Evolutionary conservation across 2,329 filamentous ascomycete species (phyloP).

Genomic region (Tolypocladium inflatum): DNA sequence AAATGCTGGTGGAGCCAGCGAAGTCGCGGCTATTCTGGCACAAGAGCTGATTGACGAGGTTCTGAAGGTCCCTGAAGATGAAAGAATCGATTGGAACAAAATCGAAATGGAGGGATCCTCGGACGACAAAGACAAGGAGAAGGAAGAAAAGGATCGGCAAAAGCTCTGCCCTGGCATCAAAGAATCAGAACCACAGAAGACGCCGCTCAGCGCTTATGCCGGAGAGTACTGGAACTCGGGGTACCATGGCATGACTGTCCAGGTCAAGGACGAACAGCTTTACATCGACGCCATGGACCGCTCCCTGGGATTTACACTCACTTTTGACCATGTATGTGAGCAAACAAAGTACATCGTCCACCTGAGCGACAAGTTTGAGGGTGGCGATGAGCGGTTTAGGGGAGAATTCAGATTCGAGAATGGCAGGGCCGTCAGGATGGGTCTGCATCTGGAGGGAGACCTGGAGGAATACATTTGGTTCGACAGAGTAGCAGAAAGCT

Average conservation of each 20-base stretch:
- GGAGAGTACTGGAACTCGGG: conserved; percentile 16
- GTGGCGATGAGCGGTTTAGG: background rate
- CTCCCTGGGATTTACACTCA: conserved; percentile 15
- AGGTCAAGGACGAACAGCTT: conserved; percentile 7
- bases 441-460: background rate
- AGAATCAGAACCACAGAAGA: conserved; percentile 1
- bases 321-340: conserved; percentile 8
- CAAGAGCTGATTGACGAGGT: conserved; percentile 12
- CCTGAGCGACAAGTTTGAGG: background rate
- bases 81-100: background rate
- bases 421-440: conserved; percentile 1
- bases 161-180: conserved; percentile 3
- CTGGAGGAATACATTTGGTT: conserved; percentile 5
- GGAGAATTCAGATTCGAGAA: conserved; percentile 3
- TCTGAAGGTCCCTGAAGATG: background rate
- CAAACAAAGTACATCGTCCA: conserved; percentile 7
- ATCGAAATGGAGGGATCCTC: background rate
- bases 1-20: conserved; percentile 10
- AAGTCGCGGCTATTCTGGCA: conserved; percentile 8
- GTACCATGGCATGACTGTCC: conserved; percentile 12
- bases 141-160: background rate
- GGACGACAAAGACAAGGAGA: background rate
- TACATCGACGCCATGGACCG: conserved; percentile 18
- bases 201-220: conserved; percentile 6
- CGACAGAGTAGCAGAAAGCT: background rate